Evolutionary conservation across 2,329 filamentous ascomycete species (phyloP), one percentile per base, ranked within the genome.

Genomic region (Endoconidiophora laricicola): DNA sequence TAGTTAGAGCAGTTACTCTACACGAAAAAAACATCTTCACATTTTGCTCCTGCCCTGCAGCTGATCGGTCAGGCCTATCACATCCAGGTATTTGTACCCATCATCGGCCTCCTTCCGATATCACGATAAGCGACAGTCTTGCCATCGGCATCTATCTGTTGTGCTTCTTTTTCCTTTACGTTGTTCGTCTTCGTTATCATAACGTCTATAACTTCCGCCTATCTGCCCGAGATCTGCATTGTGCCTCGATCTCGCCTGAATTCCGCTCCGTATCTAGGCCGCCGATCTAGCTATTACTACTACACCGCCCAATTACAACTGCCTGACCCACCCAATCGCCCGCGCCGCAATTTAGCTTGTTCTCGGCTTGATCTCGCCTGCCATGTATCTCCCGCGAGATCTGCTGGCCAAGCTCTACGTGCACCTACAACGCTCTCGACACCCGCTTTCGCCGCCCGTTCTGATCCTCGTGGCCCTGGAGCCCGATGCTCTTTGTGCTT

Each of bases 401-500:
- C 74, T 94, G 56, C 83, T 96, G 62, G 85, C 87, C 46, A 88
- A 90, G 59, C 79, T 96, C 59, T 98, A 98, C 71, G 76, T 77
- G 54, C 84, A 94, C 65, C 83, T 98, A 51, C 79, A 93, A 64
- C 78, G 77, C 64, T 83, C 84, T 42, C 82, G 88, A 57, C 86
- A 95, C 62, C 83, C 88, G n/a, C 78, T 90, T 47, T 91, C 87
- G 16, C 84, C 90, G 38, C 88, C 88, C 0, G 86, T 96, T 49
- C 74, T 96, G 23, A 78, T 98, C 55, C 83, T 98, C 51, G 88
- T 88, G 56, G 85, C 90, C 36, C 83, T 96, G 62, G 90, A 95
- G 61, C 87, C 91, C 50, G 91, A 98, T 68, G 85, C 91, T 55
- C 78, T 98, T 55, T 96, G 90, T 66, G 91, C 88, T 55, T 94